Conservation (phyloP, 176 grass and related monocot genomes). For the Dendrocalamus sinicus region DNA sequence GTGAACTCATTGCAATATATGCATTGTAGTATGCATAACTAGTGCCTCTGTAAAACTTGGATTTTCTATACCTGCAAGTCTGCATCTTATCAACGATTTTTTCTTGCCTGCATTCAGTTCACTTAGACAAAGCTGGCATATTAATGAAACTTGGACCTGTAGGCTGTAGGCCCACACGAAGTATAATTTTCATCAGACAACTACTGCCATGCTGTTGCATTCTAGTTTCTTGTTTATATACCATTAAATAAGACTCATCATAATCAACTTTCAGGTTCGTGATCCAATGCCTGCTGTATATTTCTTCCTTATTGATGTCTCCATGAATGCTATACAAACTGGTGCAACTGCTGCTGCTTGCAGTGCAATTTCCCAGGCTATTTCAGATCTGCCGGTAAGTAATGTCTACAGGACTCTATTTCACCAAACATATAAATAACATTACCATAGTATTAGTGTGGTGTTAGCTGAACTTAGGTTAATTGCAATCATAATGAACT, state of each 20-base stretch:
- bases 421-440: not conserved
- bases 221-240: constrained; percentile 15
- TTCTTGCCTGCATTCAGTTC: not conserved
- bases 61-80: not conserved
- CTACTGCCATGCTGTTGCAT: constrained; percentile 9
- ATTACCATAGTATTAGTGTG: not conserved
- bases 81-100: constrained; percentile 5
- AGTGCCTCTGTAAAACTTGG: not conserved
- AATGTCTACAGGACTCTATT: not conserved
- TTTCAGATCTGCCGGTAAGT: constrained; percentile 86
- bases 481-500: constrained; percentile 12
- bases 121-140: not conserved
- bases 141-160: not conserved
- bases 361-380: constrained; percentile 78
- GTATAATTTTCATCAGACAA: constrained; percentile 9
- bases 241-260: constrained; percentile 26
- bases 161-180: not conserved
- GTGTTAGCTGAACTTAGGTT: not conserved
- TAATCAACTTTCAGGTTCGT: constrained; percentile 68
- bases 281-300: constrained; percentile 94
- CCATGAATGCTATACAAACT: constrained; percentile 87
- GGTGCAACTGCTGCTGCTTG: constrained; percentile 90
- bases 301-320: constrained; percentile 90
- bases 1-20: constrained; percentile 27
- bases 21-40: constrained; percentile 20